phyloP scores from a whole-genome alignment of 2,329 filamentous ascomycete species.

The Paraphoma chrysanthemicola region DNA sequence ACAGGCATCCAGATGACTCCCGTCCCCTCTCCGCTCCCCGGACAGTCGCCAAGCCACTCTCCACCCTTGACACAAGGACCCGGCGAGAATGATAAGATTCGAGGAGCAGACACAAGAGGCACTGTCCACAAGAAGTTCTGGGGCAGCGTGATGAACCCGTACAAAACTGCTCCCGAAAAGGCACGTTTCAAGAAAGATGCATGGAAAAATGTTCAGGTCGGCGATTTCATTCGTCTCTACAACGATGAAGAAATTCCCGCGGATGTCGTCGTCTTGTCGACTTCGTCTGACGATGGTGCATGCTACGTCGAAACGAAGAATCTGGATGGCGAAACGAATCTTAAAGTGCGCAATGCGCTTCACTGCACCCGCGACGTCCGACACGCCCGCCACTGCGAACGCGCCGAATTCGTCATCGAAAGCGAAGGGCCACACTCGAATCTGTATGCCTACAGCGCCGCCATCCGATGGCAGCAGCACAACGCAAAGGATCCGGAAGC shows the following conservation, averaged over 20 bases:
- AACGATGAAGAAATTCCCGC: constrained; percentile 95
- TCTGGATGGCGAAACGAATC: constrained; percentile 94
- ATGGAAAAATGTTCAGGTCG: constrained; percentile 95
- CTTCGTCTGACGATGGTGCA: constrained; percentile 89
- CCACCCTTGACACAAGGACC: constrained; percentile 34
- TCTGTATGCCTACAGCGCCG: constrained; percentile 92
- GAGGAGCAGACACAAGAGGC: constrained; percentile 28
- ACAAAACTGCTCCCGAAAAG: constrained; percentile 68
- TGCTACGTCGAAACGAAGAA: constrained; percentile 99
- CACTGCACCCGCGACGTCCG: constrained; percentile 82
- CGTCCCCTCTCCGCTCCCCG: constrained; percentile 79
- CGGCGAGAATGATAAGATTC: constrained; percentile 35
- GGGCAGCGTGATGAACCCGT: constrained; percentile 77
- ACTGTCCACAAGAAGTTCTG: constrained; percentile 59
- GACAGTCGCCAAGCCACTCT: constrained; percentile 43
- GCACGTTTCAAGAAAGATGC: constrained; percentile 90
- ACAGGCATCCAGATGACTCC: constrained; percentile 93
- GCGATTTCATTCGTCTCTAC: constrained; percentile 95
- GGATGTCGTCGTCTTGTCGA: constrained; percentile 89
- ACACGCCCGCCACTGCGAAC: constrained; percentile 92
- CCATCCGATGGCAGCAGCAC: constrained; percentile 83
- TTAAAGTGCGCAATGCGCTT: constrained; percentile 92
- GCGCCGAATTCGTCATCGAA: constrained; percentile 84
- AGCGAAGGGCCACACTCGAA: constrained; percentile 93
- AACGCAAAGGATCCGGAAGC: constrained; percentile 68